Base-by-base conservation (phyloP, 768 basidiomycete genomes). In the Cantharellus anzutake region DNA sequence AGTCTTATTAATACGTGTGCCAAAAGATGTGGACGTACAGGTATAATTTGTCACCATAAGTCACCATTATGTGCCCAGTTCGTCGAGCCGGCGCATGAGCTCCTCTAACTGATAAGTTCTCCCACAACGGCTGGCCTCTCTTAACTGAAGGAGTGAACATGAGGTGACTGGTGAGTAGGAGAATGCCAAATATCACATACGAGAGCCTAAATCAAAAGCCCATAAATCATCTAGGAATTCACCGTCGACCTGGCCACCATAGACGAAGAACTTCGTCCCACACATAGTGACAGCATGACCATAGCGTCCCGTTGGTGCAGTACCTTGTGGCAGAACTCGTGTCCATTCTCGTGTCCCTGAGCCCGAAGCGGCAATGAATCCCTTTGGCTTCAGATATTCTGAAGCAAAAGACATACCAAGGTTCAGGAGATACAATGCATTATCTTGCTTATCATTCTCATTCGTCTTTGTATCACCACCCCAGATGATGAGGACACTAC, bases 401-500 rank as follows among this genome's bases (percentile, higher is more conserved):
- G 16, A 29, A 60, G 14, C 7, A n/a, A 62, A 37, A 42, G 42
- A 75, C 86, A 65, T 68, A 93, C 94, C 83, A 42, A 97, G 79
- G 70, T 98, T 98, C 53, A 99, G 75, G 5, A 99, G 76, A 75
- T 98, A 98, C 51, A 98, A 73, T 0, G 81, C 85, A 69, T 97
- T 89, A 68, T 98, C 96, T 71, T 92, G 87, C 64, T 78, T 81
- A 62, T 91, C 90, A 11, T 82, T 80, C 2, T 63, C 64, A n/a
- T 56, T 38, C 41, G 48, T 58, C 71, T 90, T 93, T 2, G 93
- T 97, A 68, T 99, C 96, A 35, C 94, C 96, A 40, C 96, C 96
- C 96, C 96, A 99, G 2, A 97, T 84, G 61, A 98, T 86, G 61
- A 99, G 75, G 56, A 97, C 94, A 67, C 86, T 91, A 70, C 91